phyloP scores from a whole-genome alignment of 2,329 filamentous ascomycete species.

The Fusarium ambrosium region DNA sequence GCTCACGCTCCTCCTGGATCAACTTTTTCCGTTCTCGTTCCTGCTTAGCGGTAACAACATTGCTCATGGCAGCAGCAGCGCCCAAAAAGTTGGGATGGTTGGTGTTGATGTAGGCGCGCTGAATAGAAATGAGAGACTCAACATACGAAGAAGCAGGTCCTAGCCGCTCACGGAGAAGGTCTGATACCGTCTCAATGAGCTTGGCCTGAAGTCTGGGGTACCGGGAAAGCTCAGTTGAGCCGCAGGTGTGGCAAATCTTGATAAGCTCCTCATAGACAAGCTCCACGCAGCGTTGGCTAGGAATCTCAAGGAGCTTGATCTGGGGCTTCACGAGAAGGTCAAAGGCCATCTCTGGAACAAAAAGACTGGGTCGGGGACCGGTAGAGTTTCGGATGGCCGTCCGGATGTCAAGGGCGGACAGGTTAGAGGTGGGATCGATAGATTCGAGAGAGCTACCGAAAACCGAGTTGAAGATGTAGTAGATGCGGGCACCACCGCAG shows the following conservation, averaged over 20 bases:
- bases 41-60: constrained; percentile 94
- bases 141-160: constrained; percentile 93
- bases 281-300: constrained; percentile 96
- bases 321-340: constrained; percentile 98
- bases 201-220: constrained; percentile 96
- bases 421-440: constrained; percentile 95
- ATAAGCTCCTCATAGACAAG: constrained; percentile 99
- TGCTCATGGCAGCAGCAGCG: constrained; percentile 96
- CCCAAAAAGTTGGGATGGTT: constrained; percentile 99
- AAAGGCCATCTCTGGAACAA: constrained; percentile 97
- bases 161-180: constrained; percentile 90
- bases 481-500: constrained; percentile 93
- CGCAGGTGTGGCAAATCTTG: constrained; percentile 99
- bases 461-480: constrained; percentile 99
- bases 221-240: constrained; percentile 90
- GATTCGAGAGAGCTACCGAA: constrained; percentile 97
- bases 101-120: constrained; percentile 98
- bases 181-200: constrained; percentile 97
- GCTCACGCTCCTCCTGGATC: constrained; percentile 86
- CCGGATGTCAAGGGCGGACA: constrained; percentile 93
- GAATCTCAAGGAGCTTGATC: constrained; percentile 95
- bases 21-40: constrained; percentile 89
- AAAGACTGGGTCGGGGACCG: constrained; percentile 92
- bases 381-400: constrained; percentile 99
- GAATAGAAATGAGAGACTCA: constrained; percentile 96